Percentiles rank a stretch among this genome's conserved stretches.
Conservation (phyloP, 1,284 basidiomycete genomes). For the Leucoagaricus sp. region DNA sequence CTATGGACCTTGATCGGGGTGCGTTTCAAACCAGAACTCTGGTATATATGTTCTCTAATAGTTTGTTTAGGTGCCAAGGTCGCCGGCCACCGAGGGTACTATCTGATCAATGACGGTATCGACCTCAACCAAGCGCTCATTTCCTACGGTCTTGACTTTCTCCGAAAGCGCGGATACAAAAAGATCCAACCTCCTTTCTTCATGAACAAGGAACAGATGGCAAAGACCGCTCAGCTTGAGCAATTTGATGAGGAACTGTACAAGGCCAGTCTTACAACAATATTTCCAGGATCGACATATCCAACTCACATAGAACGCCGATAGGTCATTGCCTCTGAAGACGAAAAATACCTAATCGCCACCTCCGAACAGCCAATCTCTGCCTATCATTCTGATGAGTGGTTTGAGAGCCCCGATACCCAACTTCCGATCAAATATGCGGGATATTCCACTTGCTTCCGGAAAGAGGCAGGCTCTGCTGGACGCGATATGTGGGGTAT, state of each 20-base stretch:
- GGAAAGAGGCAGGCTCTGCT: constrained; percentile 96
- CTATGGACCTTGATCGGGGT: constrained; percentile 97
- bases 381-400: constrained; percentile 93
- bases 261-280: constrained; percentile 60
- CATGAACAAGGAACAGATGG: constrained; percentile 98
- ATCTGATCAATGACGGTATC: constrained; percentile 92
- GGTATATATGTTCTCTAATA: neutral
- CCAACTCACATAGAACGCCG: neutral
- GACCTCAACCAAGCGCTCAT: constrained; percentile 98
- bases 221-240: constrained; percentile 95
- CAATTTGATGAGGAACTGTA: constrained; percentile 99
- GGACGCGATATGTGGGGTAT: constrained; percentile 99
- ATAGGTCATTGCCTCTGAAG: constrained; percentile 85
- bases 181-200: constrained; percentile 98
- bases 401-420: constrained; percentile 91
- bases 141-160: constrained; percentile 93
- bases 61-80: constrained; percentile 76
- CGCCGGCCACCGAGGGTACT: constrained; percentile 95
- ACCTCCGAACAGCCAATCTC: constrained; percentile 99
- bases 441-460: constrained; percentile 95
- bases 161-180: constrained; percentile 83
- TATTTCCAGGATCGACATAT: neutral
- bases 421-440: constrained; percentile 90
- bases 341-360: constrained; percentile 99
- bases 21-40: neutral